Base-by-base conservation (phyloP, 345 rosid species). In the Camelina neglecta region DNA sequence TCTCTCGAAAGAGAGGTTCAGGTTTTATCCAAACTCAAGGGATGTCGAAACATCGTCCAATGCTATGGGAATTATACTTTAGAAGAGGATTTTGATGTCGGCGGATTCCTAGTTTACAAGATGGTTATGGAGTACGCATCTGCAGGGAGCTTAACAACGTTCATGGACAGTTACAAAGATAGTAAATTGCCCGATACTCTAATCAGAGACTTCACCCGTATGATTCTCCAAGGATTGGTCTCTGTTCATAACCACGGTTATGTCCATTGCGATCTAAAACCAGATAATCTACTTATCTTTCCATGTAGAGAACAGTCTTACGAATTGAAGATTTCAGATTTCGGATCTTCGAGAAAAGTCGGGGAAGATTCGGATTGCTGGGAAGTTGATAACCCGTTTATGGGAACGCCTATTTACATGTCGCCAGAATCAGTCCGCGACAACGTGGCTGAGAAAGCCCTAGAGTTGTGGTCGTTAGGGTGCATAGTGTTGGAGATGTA, bases 191-290 rank as follows among this genome's bases (percentile, higher is more conserved):
- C 76, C 0, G 69, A 61, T 4, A 15, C 23, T 5, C 26, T 49
- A 29, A 63, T 73, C 35, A 63, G 0, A 51, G 53, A 73, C 20
- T 49, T 73, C 33, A 56, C 77, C 39, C 47, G 71, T 5, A 74
- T 74, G 72, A 74, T 65, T 23, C 47, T 65, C 0, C 56, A 74
- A 65, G 77, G 77, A 26, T 47, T 65, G 11, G 71, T 65, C 11
- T 54, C 65, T 39, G 12, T 74, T 26, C 77, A 74, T 47, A 56
- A 16, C 2, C 23, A 16, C 5, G 77, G 71, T 44, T 65, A 53
- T 23, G 77, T 74, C 24, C 77, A 65, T 11, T 74, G 71, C 45
- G 65, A 74, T 65, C 71, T 74, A 3, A 74, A 74, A 65, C 64
- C 71, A 0, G 77, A 41, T 4, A 73, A 73, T 21, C 29, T 73